Conservation (phyloP, 148 eudicot species). For the Pouteria glomerata region DNA sequence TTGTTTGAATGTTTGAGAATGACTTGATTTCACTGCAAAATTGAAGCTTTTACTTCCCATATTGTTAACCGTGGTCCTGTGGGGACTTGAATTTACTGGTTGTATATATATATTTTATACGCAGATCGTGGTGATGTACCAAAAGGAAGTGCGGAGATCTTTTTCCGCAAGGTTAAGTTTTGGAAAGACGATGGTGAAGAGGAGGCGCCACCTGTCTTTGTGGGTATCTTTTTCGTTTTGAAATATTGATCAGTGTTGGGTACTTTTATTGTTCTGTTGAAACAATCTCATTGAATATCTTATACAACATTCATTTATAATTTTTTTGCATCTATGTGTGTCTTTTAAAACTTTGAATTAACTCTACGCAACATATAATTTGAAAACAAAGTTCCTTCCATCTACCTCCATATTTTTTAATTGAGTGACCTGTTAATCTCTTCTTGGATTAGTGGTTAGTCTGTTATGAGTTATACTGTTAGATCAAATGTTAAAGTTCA, state of each 20-base stretch:
- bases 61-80: not conserved
- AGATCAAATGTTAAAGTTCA: not conserved
- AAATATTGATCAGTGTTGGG: too few species aligned
- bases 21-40: not conserved
- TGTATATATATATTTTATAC: constrained; percentile 4
- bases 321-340: not conserved
- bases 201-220: constrained; percentile 99
- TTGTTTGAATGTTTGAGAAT: not conserved
- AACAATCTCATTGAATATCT: not conserved
- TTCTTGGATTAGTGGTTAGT: not conserved
- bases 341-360: not conserved
- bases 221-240: constrained; percentile 53
- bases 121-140: constrained; percentile 94
- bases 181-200: constrained; percentile 98
- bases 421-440: not conserved
- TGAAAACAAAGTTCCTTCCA: not conserved
- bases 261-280: not conserved
- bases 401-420: not conserved
- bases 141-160: constrained; percentile 88
- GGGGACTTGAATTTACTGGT: not conserved
- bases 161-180: constrained; percentile 94
- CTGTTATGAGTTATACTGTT: not conserved
- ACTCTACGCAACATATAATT: not conserved
- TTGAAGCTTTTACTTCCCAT: not conserved
- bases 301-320: not conserved